Evolutionary conservation across 495 filamentous ascomycete species (phyloP).

Genomic region (Sordaria brevicollis): DNA sequence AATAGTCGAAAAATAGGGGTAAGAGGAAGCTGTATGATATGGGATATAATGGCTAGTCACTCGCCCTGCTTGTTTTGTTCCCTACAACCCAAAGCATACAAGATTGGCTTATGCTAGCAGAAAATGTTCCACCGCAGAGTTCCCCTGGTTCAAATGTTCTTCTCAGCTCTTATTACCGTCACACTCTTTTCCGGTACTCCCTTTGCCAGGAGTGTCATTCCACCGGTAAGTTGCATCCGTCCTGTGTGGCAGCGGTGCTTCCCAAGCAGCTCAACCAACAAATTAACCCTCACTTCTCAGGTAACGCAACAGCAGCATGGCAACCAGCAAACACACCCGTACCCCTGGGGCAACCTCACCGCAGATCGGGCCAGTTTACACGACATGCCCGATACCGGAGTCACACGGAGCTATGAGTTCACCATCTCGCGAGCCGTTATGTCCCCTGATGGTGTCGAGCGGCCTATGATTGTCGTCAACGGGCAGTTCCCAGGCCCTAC

Average conservation of each 20-base stretch:
- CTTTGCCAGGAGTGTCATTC: neutral
- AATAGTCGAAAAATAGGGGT: neutral
- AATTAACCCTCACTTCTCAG: neutral
- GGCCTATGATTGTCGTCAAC: constrained; percentile 16
- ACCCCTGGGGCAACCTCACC: neutral
- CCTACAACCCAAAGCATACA: neutral
- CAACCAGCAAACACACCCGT: neutral
- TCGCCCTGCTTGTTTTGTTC: neutral
- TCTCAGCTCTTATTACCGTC: neutral
- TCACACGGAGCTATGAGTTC: neutral
- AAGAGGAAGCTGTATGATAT: neutral
- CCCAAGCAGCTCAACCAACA: neutral
- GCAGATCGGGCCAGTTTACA: neutral
- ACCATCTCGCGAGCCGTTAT: neutral
- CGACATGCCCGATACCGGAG: neutral
- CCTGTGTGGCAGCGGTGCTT: neutral
- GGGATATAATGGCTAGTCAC: neutral
- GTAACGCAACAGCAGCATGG: neutral
- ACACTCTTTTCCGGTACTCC: neutral
- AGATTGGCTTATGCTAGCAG: neutral
- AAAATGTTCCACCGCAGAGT: neutral
- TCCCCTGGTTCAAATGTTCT: neutral
- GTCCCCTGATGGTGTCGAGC: constrained; percentile 3
- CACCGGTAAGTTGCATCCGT: neutral
- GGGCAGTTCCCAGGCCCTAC: constrained; percentile 36